Conservation (phyloP, 2,329 filamentous ascomycete species). For the Amylocarpus encephaloides region DNA sequence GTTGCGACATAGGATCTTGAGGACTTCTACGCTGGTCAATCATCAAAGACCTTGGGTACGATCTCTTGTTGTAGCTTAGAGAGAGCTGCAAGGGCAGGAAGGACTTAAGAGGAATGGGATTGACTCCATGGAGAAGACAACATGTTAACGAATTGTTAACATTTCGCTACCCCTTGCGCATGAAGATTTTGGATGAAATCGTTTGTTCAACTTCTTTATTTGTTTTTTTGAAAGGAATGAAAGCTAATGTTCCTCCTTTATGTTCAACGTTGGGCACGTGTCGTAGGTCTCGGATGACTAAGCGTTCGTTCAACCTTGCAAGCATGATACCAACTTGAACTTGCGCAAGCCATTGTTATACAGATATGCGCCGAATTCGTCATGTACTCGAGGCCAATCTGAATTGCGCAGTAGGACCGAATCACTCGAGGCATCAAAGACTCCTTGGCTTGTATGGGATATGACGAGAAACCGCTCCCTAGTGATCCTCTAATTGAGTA, state of each 20-base stretch:
- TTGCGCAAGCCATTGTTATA: no score
- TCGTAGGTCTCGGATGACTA: no score
- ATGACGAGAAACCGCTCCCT: conserved; percentile 4
- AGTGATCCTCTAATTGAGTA: background rate
- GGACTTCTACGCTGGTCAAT: conserved; percentile 4
- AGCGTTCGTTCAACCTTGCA: no score
- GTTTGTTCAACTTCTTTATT: no score
- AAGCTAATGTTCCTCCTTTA: no score
- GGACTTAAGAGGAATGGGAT: background rate
- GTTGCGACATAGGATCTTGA: conserved; percentile 10
- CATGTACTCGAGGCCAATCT: background rate
- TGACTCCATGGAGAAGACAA: background rate
- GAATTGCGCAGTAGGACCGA: conserved; percentile 9
- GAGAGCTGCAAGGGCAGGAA: background rate
- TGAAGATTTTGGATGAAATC: no score
- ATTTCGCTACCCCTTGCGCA: no score
- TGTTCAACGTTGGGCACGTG: no score
- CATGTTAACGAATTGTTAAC: background rate
- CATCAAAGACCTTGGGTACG: background rate
- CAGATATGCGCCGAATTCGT: no score
- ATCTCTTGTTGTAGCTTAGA: background rate
- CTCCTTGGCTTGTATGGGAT: conserved; percentile 11
- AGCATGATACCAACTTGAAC: no score
- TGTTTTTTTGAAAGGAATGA: no score
- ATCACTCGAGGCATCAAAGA: conserved; percentile 13